Percentiles rank a stretch among this genome's conserved stretches.
phyloP scores from a whole-genome alignment of 1,139 yeast species.

The Nadsonia commutata region DNA sequence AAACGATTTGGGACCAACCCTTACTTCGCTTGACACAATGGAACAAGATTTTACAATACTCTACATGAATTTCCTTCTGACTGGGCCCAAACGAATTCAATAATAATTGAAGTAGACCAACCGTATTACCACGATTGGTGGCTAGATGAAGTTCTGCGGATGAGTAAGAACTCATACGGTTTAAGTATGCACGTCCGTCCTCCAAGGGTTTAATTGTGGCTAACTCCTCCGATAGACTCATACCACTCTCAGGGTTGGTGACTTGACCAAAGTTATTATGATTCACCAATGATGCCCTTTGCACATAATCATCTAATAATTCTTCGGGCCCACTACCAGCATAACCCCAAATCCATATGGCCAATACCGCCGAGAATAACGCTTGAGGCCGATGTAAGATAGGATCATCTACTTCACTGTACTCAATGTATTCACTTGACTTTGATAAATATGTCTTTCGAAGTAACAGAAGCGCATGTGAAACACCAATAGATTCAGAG shows the following conservation, averaged over 20 bases:
- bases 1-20: slow-evolving; percentile 4
- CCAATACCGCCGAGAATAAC: slow-evolving; percentile 35
- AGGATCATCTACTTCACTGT: slow-evolving; percentile 37
- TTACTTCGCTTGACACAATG: slow-evolving; percentile 5
- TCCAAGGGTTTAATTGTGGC: slow-evolving; percentile 3
- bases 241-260: too few species aligned
- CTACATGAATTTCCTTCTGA: slow-evolving; percentile 4
- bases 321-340: slow-evolving; percentile 41
- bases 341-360: slow-evolving; percentile 46
- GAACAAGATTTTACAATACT: slow-evolving; percentile 2
- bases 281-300: not conserved
- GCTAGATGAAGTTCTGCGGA: slow-evolving; percentile 2
- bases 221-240: too few species aligned
- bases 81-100: slow-evolving; percentile 3
- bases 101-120: slow-evolving; percentile 4
- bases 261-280: slow-evolving; percentile 1
- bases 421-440: slow-evolving; percentile 14
- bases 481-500: slow-evolving; percentile 9
- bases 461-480: slow-evolving; percentile 4
- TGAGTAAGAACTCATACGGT: slow-evolving; percentile 2
- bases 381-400: slow-evolving; percentile 42
- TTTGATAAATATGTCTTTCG: slow-evolving; percentile 1
- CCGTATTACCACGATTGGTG: slow-evolving; percentile 2
- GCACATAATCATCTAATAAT: slow-evolving; percentile 13
- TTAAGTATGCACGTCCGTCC: slow-evolving; percentile 4